These are phyloP conservation scores for Agroathelia rolfsii DNA, from an alignment of 1,284 basidiomycete species.

Conservation along the genomic window DNA sequence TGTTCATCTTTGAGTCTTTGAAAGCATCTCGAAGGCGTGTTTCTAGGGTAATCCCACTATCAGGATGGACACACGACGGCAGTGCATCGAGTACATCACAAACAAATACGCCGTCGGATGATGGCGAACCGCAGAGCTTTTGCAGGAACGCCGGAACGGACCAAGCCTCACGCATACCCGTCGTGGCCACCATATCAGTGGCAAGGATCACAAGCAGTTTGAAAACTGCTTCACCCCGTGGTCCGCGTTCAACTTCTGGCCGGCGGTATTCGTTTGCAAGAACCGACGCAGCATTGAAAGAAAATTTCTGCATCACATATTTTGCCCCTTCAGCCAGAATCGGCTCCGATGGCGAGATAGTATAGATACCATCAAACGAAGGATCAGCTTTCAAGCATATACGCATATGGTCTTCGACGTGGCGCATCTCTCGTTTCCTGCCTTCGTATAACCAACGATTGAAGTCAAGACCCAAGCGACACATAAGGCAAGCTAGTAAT, in stretches of 20 bases:
- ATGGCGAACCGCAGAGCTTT: too few relatives aligned
- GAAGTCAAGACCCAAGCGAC: constrained; percentile 21
- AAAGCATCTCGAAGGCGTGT: constrained; percentile 8
- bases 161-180: too few relatives aligned
- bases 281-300: too few relatives aligned
- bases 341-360: constrained; percentile 17
- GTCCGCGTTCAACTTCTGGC: constrained; percentile 12
- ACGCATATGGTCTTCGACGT: constrained; percentile 22
- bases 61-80: not conserved
- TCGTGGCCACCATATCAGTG: constrained; percentile 9
- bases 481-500: constrained; percentile 21
- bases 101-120: too few relatives aligned
- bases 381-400: constrained; percentile 16
- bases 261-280: too few relatives aligned
- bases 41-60: not conserved
- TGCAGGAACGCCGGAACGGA: too few relatives aligned
- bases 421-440: constrained; percentile 13
- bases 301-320: constrained; percentile 6
- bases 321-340: constrained; percentile 18
- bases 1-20: constrained; percentile 14
- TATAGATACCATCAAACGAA: constrained; percentile 15
- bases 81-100: not conserved
- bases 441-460: constrained; percentile 9
- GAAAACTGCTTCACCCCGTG: constrained; percentile 10
- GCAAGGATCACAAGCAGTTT: constrained; percentile 12